Conservation (phyloP, 1,139 yeast species). For the Yamadazyma taylorii region DNA sequence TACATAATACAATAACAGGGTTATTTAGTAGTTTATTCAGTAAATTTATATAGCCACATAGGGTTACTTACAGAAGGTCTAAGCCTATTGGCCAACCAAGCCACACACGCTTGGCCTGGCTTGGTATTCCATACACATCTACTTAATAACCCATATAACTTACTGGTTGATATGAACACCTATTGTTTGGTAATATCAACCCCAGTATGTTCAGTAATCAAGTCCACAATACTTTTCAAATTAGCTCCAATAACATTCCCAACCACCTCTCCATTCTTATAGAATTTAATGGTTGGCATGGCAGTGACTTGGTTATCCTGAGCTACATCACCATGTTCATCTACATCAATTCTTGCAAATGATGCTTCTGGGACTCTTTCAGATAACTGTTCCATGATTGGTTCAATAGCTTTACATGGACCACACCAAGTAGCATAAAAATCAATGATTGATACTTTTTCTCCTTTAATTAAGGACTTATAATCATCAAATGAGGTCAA, state of each 20-base stretch:
- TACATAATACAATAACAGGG: too few species aligned
- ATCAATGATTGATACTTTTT: constrained; percentile 38
- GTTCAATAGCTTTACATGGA: constrained; percentile 46
- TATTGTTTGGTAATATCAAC: constrained; percentile 10
- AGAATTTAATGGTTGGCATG: constrained; percentile 86
- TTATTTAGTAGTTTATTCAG: too few species aligned
- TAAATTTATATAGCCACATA: too few species aligned
- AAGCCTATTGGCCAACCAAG: too few species aligned
- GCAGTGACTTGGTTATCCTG: constrained; percentile 72
- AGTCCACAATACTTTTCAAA: constrained; percentile 11
- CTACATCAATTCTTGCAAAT: constrained; percentile 31
- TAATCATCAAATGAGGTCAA: constrained; percentile 20
- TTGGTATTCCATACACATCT: not conserved
- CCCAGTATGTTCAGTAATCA: constrained; percentile 12
- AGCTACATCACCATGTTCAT: constrained; percentile 72
- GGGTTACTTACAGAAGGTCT: too few species aligned
- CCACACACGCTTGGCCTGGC: too few species aligned
- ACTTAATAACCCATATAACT: too few species aligned
- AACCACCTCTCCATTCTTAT: constrained; percentile 72
- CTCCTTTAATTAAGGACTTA: constrained; percentile 18
- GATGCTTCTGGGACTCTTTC: constrained; percentile 39
- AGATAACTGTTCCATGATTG: constrained; percentile 36
- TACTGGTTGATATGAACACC: too few species aligned
- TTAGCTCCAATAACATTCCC: constrained; percentile 78
- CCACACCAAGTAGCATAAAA: constrained; percentile 51